Evolutionary conservation across 1,284 basidiomycete species (phyloP), one percentile per base, ranked within the genome.

Genomic region (Cryptococcus hybrid): DNA sequence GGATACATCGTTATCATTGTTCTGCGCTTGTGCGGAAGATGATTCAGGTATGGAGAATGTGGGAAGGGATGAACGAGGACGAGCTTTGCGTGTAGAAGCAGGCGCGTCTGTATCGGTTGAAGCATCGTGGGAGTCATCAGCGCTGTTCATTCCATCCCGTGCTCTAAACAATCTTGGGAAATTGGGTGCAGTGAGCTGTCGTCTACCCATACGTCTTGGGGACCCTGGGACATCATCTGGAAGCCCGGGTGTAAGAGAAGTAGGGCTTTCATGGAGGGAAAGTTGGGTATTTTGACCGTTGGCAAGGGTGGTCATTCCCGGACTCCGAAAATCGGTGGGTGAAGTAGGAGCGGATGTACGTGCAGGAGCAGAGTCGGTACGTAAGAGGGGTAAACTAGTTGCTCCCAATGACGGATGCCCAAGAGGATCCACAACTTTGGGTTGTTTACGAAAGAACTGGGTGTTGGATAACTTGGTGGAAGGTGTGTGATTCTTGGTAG

Each of bases 181-280:
- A 34, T 49, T 53, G 8, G 63, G 61, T n/a, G 61, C 58, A 8
- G 63, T 65, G 30, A 61, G 30, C 48, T 65, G 63, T 2, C 60
- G 58, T 36, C 54, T 46, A 6, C 39, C 47, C 18, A 35, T 8
- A 5, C 57, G 51, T 18, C 51, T 48, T 11, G 45, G 15, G 11
- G 15, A 12, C 5, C 11, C 15, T 12, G 40, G 40, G 3, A 12
- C 40, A 42, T 42, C 40, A 30, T 30, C 30, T 30, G 30, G 30
- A 30, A 30, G 30, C 30, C 30, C 30, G 15, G 3, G 15, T 11
- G 40, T 42, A 5, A 42, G 12, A 42, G 40, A 15, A 11, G 40
- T 42, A 42, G 11, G 11, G 15, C 15, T 12, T 12, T 42, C 15
- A 15, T 15, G 12, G 3, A 11, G 12, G 5, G 40, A 42, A 36